phyloP scores from a whole-genome alignment of 768 basidiomycete genomes.

The Tubosaeta sp. region DNA sequence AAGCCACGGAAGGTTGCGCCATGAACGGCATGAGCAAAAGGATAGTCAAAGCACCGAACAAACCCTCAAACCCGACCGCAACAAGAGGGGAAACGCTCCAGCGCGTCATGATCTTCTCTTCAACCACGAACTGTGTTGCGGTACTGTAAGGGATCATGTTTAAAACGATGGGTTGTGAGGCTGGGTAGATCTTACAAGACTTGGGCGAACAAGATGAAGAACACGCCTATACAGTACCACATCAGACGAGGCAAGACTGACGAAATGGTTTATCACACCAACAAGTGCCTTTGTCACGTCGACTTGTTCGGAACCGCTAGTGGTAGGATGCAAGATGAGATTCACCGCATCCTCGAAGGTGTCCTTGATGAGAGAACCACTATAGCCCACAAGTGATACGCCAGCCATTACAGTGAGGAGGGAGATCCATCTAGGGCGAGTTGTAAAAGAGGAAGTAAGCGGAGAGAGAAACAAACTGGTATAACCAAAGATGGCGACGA shows the following conservation, averaged over 20 bases:
- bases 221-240: slow-evolving; percentile 55
- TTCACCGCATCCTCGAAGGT: slow-evolving; percentile 46
- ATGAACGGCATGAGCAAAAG: slow-evolving; percentile 77
- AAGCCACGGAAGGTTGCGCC: slow-evolving; percentile 60
- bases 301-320: slow-evolving; percentile 47
- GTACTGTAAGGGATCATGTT: slow-evolving; percentile 47
- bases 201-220: slow-evolving; percentile 91
- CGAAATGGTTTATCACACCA: slow-evolving; percentile 39
- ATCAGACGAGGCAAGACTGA: slow-evolving; percentile 15
- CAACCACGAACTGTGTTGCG: slow-evolving; percentile 89
- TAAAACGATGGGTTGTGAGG: not conserved
- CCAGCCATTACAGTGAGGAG: slow-evolving; percentile 85
- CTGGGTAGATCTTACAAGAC: slow-evolving; percentile 61
- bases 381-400: slow-evolving; percentile 80
- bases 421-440: slow-evolving; percentile 70
- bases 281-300: slow-evolving; percentile 70
- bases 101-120: slow-evolving; percentile 91
- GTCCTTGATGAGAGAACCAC: slow-evolving; percentile 84
- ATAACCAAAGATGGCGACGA: slow-evolving; percentile 75
- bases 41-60: slow-evolving; percentile 84
- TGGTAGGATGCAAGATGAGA: slow-evolving; percentile 8
- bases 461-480: slow-evolving; percentile 56
- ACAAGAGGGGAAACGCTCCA: slow-evolving; percentile 86
- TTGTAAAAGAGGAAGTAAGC: slow-evolving; percentile 2
- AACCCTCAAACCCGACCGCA: slow-evolving; percentile 92